Percentiles rank a stretch among this genome's conserved stretches.
These are phyloP conservation scores for Kalmusia sp. DNA, from an alignment of 2,329 filamentous ascomycete species.

Conservation along the genomic window DNA sequence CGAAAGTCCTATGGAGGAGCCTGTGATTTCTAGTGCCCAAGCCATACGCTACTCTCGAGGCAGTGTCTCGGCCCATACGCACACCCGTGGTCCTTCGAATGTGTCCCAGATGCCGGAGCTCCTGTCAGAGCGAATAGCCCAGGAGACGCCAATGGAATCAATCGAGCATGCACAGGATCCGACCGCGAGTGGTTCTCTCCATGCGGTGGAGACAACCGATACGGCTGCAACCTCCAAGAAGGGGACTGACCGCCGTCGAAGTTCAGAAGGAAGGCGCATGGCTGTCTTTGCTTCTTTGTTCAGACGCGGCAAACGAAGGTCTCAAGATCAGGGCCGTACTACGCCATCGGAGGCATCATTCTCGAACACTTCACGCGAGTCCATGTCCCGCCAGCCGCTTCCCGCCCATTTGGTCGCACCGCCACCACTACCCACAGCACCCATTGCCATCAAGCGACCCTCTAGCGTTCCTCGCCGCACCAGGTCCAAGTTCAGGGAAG, in stretches of 20 bases:
- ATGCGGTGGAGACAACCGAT: constrained; percentile 40
- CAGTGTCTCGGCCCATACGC: constrained; percentile 55
- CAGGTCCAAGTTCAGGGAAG: constrained; percentile 89
- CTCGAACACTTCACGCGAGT: constrained; percentile 89
- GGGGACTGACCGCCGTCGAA: constrained; percentile 35
- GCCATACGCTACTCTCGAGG: constrained; percentile 57
- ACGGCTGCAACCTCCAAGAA: constrained; percentile 37
- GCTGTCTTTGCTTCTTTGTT: constrained; percentile 66
- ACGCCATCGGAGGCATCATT: constrained; percentile 74
- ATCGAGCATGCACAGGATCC: constrained; percentile 45
- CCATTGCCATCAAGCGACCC: constrained; percentile 52
- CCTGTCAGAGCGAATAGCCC: constrained; percentile 49
- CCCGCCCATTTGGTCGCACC: constrained; percentile 57
- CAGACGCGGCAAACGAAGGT: constrained; percentile 64
- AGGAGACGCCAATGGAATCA: constrained; percentile 49
- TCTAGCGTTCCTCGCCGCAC: constrained; percentile 75
- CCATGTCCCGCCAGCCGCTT: constrained; percentile 68
- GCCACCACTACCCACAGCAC: constrained; percentile 44
- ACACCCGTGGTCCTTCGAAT: constrained; percentile 57
- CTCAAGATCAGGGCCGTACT: constrained; percentile 57
- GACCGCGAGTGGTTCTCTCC: constrained; percentile 39
- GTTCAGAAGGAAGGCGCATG: constrained; percentile 45
- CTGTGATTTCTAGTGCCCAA: constrained; percentile 57
- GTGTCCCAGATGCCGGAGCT: constrained; percentile 62
- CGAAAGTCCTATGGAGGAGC: constrained; percentile 54